A percentile compares a stretch with the other conserved stretches of the same genome.
Evolutionary conservation across 2,329 filamentous ascomycete species (phyloP).

Genomic region (Raffaelea ambrosiae): DNA sequence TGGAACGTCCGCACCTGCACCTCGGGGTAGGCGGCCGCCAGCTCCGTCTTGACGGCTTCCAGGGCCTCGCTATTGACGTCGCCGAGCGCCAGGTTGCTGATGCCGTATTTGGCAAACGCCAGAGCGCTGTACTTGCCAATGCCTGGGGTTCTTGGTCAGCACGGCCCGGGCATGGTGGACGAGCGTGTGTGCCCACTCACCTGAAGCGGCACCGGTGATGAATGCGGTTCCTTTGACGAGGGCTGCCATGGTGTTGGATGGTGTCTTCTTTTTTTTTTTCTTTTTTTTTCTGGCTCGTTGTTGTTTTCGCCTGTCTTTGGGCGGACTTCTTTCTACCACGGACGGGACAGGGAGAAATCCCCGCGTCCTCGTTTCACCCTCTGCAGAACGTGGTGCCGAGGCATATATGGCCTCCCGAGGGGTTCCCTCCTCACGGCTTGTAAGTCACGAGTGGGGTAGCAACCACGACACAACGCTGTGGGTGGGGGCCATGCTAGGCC

Average conservation of each 20-base stretch:
- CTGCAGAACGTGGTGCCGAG: too few relatives aligned
- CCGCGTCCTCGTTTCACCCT: too few relatives aligned
- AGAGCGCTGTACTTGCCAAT: constrained; percentile 39
- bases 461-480: too few relatives aligned
- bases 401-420: too few relatives aligned
- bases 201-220: constrained; percentile 12
- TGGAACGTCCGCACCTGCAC: constrained; percentile 25
- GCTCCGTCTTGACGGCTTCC: constrained; percentile 18
- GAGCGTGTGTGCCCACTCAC: not conserved
- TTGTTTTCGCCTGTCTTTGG: too few relatives aligned
- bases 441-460: too few relatives aligned
- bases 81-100: constrained; percentile 35
- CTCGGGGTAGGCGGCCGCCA: constrained; percentile 27
- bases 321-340: too few relatives aligned
- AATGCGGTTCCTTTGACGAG: constrained; percentile 12
- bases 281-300: too few relatives aligned
- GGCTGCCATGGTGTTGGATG: not conserved
- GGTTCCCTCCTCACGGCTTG: too few relatives aligned
- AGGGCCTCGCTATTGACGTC: constrained; percentile 32
- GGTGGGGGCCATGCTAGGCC: too few relatives aligned
- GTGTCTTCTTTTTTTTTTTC: too few relatives aligned
- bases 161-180: not conserved
- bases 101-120: constrained; percentile 37
- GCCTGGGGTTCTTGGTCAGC: constrained; percentile 22
- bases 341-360: too few relatives aligned